Evolutionary conservation across 805 yeast species (phyloP).

Genomic region (Yamadazyma nakazawae): DNA sequence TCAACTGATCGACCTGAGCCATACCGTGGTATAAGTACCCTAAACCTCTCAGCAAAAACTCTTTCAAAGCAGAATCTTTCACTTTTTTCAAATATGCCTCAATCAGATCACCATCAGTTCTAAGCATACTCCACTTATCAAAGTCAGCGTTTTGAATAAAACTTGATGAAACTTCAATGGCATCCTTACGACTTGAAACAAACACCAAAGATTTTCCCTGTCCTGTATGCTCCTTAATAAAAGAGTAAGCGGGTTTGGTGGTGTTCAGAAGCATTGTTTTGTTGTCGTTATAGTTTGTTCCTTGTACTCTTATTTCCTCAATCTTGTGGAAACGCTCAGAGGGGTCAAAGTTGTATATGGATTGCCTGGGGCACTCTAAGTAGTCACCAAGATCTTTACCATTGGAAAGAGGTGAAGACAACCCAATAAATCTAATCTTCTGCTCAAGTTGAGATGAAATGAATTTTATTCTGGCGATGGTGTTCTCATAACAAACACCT

Average conservation of each 20-base stretch:
- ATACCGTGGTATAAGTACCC: constrained; percentile 62
- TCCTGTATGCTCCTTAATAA: constrained; percentile 25
- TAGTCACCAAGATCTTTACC: constrained; percentile 81
- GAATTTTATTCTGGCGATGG: constrained; percentile 68
- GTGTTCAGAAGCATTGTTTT: constrained; percentile 38
- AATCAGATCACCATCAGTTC: constrained; percentile 31
- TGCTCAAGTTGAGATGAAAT: constrained; percentile 64
- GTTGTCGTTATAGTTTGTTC: constrained; percentile 43
- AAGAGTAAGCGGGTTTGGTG: constrained; percentile 48
- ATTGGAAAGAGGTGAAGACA: constrained; percentile 68
- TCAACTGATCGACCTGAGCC: constrained; percentile 49
- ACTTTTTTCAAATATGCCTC: constrained; percentile 42
- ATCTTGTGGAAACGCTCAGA: constrained; percentile 54
- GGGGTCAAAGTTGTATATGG: constrained; percentile 69
- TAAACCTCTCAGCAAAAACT: constrained; percentile 54
- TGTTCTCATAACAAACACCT: constrained; percentile 68
- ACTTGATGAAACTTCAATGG: constrained; percentile 6
- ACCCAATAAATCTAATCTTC: constrained; percentile 57
- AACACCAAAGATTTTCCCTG: constrained; percentile 10
- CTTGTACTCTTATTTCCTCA: constrained; percentile 53
- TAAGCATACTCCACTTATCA: constrained; percentile 39
- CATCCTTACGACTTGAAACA: constrained; percentile 6
- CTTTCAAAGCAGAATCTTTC: constrained; percentile 43
- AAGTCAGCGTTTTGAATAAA: constrained; percentile 44
- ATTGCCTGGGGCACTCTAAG: constrained; percentile 66